phyloP scores from a whole-genome alignment of 2,329 filamentous ascomycete species.

The Diaporthe sp. region DNA sequence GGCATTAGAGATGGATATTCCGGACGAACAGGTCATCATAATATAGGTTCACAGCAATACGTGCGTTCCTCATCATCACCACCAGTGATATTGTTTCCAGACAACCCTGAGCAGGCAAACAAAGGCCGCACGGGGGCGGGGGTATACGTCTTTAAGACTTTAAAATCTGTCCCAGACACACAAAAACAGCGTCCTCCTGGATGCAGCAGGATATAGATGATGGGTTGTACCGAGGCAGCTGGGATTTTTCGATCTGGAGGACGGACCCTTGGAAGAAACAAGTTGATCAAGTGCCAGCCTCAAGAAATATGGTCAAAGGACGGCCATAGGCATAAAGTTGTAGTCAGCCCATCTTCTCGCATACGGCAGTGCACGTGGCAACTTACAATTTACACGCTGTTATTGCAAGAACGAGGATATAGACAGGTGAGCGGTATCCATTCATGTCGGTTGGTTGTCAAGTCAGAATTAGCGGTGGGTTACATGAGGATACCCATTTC shows the following conservation, averaged over 20 bases:
- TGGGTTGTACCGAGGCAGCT: constrained; percentile 30
- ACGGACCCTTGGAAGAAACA: constrained; percentile 32
- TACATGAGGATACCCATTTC: not conserved
- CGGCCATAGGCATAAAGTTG: no score
- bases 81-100: not conserved
- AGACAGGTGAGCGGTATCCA: not conserved
- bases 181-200: constrained; percentile 40
- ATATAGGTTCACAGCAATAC: not conserved
- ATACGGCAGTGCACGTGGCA: no score
- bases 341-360: no score
- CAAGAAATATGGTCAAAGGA: no score
- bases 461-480: not conserved
- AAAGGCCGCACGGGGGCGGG: not conserved
- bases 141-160: constrained; percentile 37
- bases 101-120: not conserved
- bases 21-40: not conserved
- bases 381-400: no score
- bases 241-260: constrained; percentile 36
- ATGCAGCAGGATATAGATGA: constrained; percentile 38
- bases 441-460: not conserved
- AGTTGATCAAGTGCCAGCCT: no score
- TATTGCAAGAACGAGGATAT: not conserved
- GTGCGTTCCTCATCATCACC: no score
- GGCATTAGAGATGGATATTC: not conserved
- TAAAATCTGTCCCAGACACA: constrained; percentile 38